Evolutionary conservation across 768 basidiomycete species (phyloP).

Genomic region (Ramaria sp.): DNA sequence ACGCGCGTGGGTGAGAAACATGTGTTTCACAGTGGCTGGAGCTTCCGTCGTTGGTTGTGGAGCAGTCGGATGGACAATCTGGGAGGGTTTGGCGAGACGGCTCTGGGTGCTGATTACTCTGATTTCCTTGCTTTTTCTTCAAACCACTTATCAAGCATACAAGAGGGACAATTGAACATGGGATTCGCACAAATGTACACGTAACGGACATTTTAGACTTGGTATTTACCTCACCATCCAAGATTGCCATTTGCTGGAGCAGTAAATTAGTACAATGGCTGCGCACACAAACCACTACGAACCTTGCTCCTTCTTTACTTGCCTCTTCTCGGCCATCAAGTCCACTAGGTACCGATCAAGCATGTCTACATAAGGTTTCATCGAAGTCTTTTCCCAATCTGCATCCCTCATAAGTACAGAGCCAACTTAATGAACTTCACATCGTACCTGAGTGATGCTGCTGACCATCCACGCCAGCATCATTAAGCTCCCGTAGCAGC

Average conservation of each 20-base stretch:
- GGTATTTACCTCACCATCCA: background rate
- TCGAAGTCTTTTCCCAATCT: constrained; percentile 82
- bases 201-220: background rate
- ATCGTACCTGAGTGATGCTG: constrained; percentile 39
- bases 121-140: background rate
- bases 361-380: constrained; percentile 65
- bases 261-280: background rate
- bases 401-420: constrained; percentile 1
- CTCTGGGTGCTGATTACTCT: constrained; percentile 2
- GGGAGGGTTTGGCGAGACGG: constrained; percentile 5
- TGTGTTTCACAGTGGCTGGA: constrained; percentile 1
- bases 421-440: background rate
- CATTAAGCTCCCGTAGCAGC: constrained; percentile 72
- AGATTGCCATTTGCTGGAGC: background rate
- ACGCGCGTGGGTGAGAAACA: background rate
- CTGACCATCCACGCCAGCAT: constrained; percentile 21
- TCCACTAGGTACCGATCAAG: constrained; percentile 51
- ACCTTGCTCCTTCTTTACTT: constrained; percentile 36
- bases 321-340: constrained; percentile 49
- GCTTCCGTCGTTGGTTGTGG: background rate
- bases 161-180: background rate
- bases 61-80: constrained; percentile 7
- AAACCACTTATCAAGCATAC: constrained; percentile 3
- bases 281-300: background rate
- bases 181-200: background rate